phyloP scores from a whole-genome alignment of 495 filamentous ascomycete genomes.

The Jackrogersella multiformis region DNA sequence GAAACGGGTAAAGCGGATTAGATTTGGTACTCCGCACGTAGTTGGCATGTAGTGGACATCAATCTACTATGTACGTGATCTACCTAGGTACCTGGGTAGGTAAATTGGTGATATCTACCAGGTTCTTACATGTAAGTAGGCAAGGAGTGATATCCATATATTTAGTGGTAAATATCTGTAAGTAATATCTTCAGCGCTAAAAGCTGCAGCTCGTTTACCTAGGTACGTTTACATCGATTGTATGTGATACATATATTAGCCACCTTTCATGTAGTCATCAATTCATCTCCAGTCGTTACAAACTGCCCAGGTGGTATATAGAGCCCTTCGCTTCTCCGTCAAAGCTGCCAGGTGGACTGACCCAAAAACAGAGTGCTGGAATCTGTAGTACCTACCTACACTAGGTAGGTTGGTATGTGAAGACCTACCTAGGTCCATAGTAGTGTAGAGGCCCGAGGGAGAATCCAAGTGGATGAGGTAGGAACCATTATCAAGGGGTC shows the following conservation, averaged over 20 bases:
- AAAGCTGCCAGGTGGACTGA: conserved; percentile 19
- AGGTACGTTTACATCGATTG: no score
- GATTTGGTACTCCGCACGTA: conserved; percentile 29
- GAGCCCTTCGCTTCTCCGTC: not conserved
- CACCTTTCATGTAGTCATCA: conserved; percentile 10
- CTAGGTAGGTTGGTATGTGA: no score
- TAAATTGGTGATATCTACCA: no score
- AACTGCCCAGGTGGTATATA: no score
- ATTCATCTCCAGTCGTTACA: conserved; percentile 7
- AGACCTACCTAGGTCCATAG: no score
- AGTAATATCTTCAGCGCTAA: conserved; percentile 36
- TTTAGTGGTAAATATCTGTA: not conserved
- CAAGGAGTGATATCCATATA: no score
- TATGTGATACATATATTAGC: conserved; percentile 10
- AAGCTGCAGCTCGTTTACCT: not conserved
- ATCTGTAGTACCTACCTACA: no score
- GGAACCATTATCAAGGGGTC: conserved; percentile 22
- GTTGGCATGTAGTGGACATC: conserved; percentile 33
- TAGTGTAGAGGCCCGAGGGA: conserved; percentile 25
- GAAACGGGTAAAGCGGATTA: conserved; percentile 29
- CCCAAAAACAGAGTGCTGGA: conserved; percentile 19
- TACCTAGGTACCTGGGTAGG: conserved; percentile 3
- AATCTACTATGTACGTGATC: conserved; percentile 15
- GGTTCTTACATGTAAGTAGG: no score
- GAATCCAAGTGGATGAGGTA: conserved; percentile 30